These are phyloP conservation scores for Neofusicoccum cordaticola DNA, from an alignment of 2,329 filamentous ascomycete genomes.

Conservation along the genomic window DNA sequence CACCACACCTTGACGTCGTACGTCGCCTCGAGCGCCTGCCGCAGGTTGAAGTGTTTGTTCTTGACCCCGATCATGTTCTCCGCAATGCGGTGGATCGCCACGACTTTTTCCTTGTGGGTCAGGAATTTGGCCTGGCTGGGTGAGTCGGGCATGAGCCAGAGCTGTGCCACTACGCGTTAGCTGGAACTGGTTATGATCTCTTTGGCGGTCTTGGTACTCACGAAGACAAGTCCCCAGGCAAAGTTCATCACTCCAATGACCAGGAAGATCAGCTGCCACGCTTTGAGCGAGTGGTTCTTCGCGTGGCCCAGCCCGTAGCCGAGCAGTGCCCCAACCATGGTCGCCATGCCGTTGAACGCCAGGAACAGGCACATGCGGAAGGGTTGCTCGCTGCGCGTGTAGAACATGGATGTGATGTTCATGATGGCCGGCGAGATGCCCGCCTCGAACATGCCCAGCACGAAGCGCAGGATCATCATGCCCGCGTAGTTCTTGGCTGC, in stretches of 20 bases:
- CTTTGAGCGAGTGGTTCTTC: constrained; percentile 25
- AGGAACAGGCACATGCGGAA: constrained; percentile 48
- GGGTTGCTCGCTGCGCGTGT: constrained; percentile 36
- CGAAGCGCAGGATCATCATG: constrained; percentile 33
- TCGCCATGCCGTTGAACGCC: constrained; percentile 39
- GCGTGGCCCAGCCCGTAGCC: constrained; percentile 37
- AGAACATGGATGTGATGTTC: constrained; percentile 40
- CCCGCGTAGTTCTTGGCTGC: constrained; percentile 37
- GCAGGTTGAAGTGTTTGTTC: constrained; percentile 35
- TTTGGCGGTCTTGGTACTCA: neutral
- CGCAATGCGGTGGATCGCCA: constrained; percentile 41
- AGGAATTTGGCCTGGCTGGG: constrained; percentile 37
- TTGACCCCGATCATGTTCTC: constrained; percentile 44
- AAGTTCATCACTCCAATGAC: constrained; percentile 38
- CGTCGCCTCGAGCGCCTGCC: constrained; percentile 41
- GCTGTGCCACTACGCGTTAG: neutral
- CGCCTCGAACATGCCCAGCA: constrained; percentile 39
- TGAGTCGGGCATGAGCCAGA: constrained; percentile 38
- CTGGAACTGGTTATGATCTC: neutral
- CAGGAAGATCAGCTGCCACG: constrained; percentile 38
- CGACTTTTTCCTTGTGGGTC: constrained; percentile 37
- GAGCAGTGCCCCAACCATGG: constrained; percentile 36
- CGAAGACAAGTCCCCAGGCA: constrained; percentile 34
- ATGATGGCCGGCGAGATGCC: constrained; percentile 35
- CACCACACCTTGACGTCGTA: constrained; percentile 42